A percentile compares a stretch with the other conserved stretches of the same genome.
phyloP scores from a whole-genome alignment of 108 stramenopile species.

The Parmales sp. region DNA sequence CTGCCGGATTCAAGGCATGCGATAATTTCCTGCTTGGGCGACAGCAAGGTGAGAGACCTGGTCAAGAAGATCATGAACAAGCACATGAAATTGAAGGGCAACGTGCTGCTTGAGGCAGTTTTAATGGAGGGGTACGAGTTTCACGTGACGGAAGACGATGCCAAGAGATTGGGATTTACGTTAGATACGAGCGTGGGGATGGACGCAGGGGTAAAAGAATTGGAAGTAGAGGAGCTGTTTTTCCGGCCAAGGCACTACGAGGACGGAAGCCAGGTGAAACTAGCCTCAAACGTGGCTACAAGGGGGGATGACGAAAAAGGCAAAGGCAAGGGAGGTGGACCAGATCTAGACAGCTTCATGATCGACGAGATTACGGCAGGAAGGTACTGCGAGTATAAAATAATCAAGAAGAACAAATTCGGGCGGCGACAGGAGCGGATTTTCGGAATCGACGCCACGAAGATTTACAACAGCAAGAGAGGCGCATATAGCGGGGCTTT shows the following conservation, averaged over 20 bases:
- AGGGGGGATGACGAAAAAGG: background rate
- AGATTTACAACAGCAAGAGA: conserved; percentile 11
- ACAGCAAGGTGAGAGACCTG: background rate
- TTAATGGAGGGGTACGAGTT: background rate
- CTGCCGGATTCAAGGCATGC: background rate
- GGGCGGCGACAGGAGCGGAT: background rate
- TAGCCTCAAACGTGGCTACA: background rate
- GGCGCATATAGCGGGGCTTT: background rate
- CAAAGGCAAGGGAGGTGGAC: background rate
- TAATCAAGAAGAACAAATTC: conserved; percentile 9
- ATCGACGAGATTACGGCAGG: conserved; percentile 1
- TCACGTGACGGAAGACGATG: background rate
- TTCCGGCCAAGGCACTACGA: background rate
- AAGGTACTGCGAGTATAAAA: background rate
- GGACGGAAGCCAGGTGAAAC: background rate
- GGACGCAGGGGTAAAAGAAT: background rate
- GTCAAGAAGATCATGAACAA: conserved; percentile 1
- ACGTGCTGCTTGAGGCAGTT: background rate
- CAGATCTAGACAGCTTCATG: conserved; percentile 5
- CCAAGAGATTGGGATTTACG: background rate
- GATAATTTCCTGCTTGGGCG: background rate
- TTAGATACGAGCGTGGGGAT: background rate
- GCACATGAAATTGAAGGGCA: background rate
- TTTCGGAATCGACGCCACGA: background rate
- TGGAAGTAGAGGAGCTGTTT: conserved; percentile 1